Evolutionary conservation across 108 stramenopile genomes (phyloP).

Genomic region (Craspedostauros australis): DNA sequence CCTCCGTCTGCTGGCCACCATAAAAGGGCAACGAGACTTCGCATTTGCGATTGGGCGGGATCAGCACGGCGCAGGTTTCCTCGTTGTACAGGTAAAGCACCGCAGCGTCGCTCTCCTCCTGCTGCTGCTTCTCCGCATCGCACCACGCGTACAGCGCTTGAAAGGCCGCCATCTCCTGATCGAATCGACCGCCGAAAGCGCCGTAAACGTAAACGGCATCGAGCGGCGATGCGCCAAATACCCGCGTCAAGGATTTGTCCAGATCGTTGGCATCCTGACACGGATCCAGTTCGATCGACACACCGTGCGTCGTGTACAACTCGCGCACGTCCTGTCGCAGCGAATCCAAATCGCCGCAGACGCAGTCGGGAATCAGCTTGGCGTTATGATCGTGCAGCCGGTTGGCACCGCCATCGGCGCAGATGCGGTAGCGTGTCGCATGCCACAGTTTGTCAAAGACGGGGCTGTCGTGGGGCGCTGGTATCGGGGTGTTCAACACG

Average conservation of each 20-base stretch:
- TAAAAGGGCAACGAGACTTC: constrained; percentile 46
- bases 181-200: constrained; percentile 84
- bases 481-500: constrained; percentile 58
- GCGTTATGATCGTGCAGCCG: constrained; percentile 52
- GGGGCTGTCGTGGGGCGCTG: constrained; percentile 9
- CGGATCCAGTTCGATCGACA: constrained; percentile 42
- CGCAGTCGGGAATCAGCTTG: constrained; percentile 63
- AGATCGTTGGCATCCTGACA: constrained; percentile 89
- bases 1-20: not conserved
- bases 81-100: constrained; percentile 66
- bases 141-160: constrained; percentile 68
- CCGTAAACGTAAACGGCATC: constrained; percentile 51
- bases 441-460: constrained; percentile 58
- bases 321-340: constrained; percentile 52
- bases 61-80: constrained; percentile 58
- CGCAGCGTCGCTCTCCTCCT: too few relatives aligned
- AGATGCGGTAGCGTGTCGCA: constrained; percentile 51
- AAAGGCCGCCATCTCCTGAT: constrained; percentile 82
- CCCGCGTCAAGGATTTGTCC: constrained; percentile 50
- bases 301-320: constrained; percentile 54
- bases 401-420: constrained; percentile 97
- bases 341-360: constrained; percentile 93
- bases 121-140: constrained; percentile 22
- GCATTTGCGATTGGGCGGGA: constrained; percentile 32
- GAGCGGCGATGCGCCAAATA: constrained; percentile 4